Evolutionary conservation across 805 yeast species (phyloP).

Genomic region (Starmerella sp.): DNA sequence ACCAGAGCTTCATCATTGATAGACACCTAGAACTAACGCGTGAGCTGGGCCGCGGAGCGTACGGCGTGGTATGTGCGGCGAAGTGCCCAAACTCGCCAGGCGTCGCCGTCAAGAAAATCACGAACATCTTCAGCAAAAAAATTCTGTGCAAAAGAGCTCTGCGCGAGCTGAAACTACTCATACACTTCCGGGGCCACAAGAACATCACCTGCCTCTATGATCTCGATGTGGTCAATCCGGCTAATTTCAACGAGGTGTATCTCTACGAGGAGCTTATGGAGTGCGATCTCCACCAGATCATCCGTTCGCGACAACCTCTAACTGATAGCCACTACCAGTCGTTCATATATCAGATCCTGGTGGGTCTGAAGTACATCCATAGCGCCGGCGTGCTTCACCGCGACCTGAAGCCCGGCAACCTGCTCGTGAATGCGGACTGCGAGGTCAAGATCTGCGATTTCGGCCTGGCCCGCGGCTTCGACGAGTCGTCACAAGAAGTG

Average conservation of each 20-base stretch:
- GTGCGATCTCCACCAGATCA: slow-evolving; percentile 97
- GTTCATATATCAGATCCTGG: slow-evolving; percentile 78
- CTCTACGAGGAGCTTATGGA: slow-evolving; percentile 96
- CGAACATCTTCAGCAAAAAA: slow-evolving; percentile 84
- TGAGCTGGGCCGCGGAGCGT: slow-evolving; percentile 96
- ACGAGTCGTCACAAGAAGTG: slow-evolving; percentile 29
- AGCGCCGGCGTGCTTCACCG: slow-evolving; percentile 90
- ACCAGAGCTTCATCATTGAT: slow-evolving; percentile 89
- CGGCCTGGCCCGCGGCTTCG: slow-evolving; percentile 69
- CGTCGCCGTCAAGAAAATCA: slow-evolving; percentile 92
- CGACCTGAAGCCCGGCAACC: slow-evolving; percentile 81
- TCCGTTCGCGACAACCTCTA: slow-evolving; percentile 76
- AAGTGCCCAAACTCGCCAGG: slow-evolving; percentile 53
- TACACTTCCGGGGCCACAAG: slow-evolving; percentile 92
- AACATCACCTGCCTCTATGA: slow-evolving; percentile 93
- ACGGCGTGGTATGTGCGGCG: slow-evolving; percentile 94
- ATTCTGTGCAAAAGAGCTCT: slow-evolving; percentile 85
- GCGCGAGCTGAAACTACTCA: slow-evolving; percentile 76
- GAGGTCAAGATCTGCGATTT: slow-evolving; percentile 91
- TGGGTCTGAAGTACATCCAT: slow-evolving; percentile 85
- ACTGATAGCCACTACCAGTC: slow-evolving; percentile 91
- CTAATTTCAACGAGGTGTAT: slow-evolving; percentile 79
- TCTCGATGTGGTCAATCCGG: slow-evolving; percentile 73
- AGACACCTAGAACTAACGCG: slow-evolving; percentile 76
- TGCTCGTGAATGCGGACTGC: slow-evolving; percentile 80